Percentiles rank a stretch among this genome's conserved stretches.
These are phyloP conservation scores for Citrus reticulata DNA, from an alignment of 345 rosid species.

Conservation along the genomic window DNA sequence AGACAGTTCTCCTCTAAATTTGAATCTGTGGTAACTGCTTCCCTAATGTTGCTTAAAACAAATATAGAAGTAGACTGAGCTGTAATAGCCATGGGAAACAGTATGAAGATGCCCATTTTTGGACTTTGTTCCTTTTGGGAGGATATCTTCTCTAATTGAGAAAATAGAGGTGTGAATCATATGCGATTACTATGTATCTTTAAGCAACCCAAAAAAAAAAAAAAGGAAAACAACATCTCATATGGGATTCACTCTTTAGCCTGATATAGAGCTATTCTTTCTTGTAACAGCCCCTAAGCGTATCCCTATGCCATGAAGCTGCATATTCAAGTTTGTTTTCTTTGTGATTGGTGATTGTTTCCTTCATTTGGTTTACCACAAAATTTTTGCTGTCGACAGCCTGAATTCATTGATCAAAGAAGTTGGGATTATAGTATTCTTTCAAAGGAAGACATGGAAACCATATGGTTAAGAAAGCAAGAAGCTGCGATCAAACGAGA, in stretches of 20 bases:
- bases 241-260: neutral
- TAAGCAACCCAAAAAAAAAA: too few relatives aligned
- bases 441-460: slow-evolving; percentile 59
- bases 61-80: neutral
- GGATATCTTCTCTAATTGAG: neutral
- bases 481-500: slow-evolving; percentile 62
- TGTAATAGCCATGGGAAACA: neutral
- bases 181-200: neutral
- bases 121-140: neutral
- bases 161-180: neutral
- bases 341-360: neutral
- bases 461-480: slow-evolving; percentile 52
- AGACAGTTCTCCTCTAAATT: neutral
- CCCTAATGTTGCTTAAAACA: neutral
- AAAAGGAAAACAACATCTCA: neutral
- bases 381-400: slow-evolving; percentile 19
- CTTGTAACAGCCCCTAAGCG: neutral
- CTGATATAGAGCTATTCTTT: neutral
- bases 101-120: neutral
- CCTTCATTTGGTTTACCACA: neutral
- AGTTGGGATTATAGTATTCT: slow-evolving; percentile 60
- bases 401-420: slow-evolving; percentile 35
- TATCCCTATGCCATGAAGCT: neutral
- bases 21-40: too few relatives aligned
- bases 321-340: neutral